A percentile compares a stretch with the other conserved stretches of the same genome.
These are phyloP conservation scores for Termitomyces sp. DNA, from an alignment of 1,284 basidiomycete species.

Conservation along the genomic window DNA sequence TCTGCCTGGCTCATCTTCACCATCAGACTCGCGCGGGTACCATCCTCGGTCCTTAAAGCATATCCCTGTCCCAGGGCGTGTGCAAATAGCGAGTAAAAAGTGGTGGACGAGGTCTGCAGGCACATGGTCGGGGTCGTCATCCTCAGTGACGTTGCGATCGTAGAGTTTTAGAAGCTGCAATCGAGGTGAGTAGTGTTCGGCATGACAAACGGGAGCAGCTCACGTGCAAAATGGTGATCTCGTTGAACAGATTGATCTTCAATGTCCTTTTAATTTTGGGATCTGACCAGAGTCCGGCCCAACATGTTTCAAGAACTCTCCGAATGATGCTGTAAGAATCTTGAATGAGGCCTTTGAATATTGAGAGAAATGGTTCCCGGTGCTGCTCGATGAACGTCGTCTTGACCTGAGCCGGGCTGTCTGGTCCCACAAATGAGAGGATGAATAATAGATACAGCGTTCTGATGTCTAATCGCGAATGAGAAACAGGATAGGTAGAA, in stretches of 20 bases:
- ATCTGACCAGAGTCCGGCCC: conserved; percentile 70
- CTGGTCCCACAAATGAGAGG: conserved; percentile 58
- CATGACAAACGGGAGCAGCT: conserved; percentile 16
- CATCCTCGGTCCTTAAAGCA: conserved; percentile 90
- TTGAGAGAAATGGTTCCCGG: conserved; percentile 50
- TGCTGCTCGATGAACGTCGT: conserved; percentile 62
- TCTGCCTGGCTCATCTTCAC: conserved; percentile 28
- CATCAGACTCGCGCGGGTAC: conserved; percentile 69
- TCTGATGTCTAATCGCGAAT: conserved; percentile 52
- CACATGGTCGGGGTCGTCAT: conserved; percentile 43
- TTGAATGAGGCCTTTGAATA: conserved; percentile 64
- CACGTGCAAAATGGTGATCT: conserved; percentile 58
- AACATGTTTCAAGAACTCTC: conserved; percentile 58
- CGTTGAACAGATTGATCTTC: conserved; percentile 66
- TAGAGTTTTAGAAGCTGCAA: conserved; percentile 65
- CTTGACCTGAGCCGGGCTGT: conserved; percentile 48
- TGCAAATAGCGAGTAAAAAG: conserved; percentile 85
- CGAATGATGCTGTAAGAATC: conserved; percentile 57
- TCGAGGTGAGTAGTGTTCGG: neutral
- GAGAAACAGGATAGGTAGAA: neutral
- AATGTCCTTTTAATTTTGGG: conserved; percentile 60
- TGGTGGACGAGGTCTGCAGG: conserved; percentile 84
- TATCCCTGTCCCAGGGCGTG: conserved; percentile 77
- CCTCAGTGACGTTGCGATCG: conserved; percentile 50
- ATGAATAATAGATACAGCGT: conserved; percentile 64